Conservation (phyloP, 805 yeast genomes). For the Suhomyces kilbournensis region DNA sequence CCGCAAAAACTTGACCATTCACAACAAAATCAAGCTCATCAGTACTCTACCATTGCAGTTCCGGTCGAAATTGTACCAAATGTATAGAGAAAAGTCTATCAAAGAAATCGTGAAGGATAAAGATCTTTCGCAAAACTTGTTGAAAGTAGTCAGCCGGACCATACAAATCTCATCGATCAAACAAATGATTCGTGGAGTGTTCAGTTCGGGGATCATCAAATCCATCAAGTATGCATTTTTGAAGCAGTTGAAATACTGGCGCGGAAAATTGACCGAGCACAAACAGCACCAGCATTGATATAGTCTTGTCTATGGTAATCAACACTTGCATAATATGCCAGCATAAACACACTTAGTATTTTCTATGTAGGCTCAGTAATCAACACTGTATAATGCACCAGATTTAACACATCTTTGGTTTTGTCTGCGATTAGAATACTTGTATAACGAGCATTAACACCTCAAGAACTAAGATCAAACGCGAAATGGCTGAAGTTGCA, state of each 20-base stretch:
- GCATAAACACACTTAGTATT: not conserved
- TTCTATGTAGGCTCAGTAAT: too few species aligned
- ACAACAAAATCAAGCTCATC: constrained; percentile 18
- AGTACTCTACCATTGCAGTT: constrained; percentile 20
- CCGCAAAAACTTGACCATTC: constrained; percentile 17
- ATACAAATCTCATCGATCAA: constrained; percentile 64
- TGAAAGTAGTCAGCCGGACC: constrained; percentile 35
- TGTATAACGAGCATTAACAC: not conserved
- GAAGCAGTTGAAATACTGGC: constrained; percentile 43
- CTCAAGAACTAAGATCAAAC: not conserved
- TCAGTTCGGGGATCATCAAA: constrained; percentile 80
- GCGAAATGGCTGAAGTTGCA: not conserved
- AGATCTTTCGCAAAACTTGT: constrained; percentile 31
- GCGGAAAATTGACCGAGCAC: constrained; percentile 5
- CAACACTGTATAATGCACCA: too few species aligned
- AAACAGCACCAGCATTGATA: not conserved
- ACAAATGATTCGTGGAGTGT: constrained; percentile 78
- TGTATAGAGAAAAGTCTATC: constrained; percentile 39
- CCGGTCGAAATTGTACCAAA: constrained; percentile 20
- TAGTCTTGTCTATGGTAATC: not conserved
- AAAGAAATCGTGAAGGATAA: constrained; percentile 43
- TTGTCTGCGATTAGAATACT: not conserved
- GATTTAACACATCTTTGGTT: not conserved
- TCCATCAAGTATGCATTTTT: constrained; percentile 74
- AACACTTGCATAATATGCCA: not conserved